Base-by-base conservation (phyloP, 495 filamentous ascomycete species). In the Xylaria flabelliformis region DNA sequence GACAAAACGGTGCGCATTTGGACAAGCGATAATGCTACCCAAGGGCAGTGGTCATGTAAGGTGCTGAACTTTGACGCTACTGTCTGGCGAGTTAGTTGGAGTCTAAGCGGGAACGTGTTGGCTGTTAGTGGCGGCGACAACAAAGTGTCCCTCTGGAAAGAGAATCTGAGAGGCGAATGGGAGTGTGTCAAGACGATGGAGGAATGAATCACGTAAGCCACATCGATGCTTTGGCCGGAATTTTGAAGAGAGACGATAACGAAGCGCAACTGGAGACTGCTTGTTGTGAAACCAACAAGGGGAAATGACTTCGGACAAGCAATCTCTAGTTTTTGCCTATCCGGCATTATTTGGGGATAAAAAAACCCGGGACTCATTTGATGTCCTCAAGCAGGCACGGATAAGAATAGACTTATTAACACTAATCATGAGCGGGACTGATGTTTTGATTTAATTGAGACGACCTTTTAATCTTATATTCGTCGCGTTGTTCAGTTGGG, bases 1-100 rank as follows among this genome's bases (percentile, higher is more conserved):
- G 96, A 99, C 77, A 95, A 94, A 86, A 97, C 94, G 13, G 95
- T 98, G 66, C 89, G 95, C 66, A 97, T 99, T 82, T 99, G 97
- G 97, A 98, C 95, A 21, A 90, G 86, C 48, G 90, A 91, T 74
- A 85, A 88, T 15, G 86, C 88, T 68, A 81, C 79, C 79, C 82
- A 83, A 65, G 81, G 82, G 13, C 86, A 93, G 76, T 99, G 97
- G 97, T 85, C 88, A 53, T 90, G 88, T 83, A 95, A 95, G 80
- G 88, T 90, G 32, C 86, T 98, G 71, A 88, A 90, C 71, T 97
- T 99, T 73, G 95, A 97, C 12, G 89, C 90, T 13, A 93, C 94
- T 63, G 85, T 97, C 73, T 99, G 97, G 97, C 89, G 95, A 48
- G 96, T 97, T 17, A 97, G 94, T 85, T 99, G 97, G 97, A 97